Evolutionary conservation across 2,329 filamentous ascomycete genomes (phyloP), one percentile per base, ranked within the genome.

Genomic region (Colletotrichum somersetense): DNA sequence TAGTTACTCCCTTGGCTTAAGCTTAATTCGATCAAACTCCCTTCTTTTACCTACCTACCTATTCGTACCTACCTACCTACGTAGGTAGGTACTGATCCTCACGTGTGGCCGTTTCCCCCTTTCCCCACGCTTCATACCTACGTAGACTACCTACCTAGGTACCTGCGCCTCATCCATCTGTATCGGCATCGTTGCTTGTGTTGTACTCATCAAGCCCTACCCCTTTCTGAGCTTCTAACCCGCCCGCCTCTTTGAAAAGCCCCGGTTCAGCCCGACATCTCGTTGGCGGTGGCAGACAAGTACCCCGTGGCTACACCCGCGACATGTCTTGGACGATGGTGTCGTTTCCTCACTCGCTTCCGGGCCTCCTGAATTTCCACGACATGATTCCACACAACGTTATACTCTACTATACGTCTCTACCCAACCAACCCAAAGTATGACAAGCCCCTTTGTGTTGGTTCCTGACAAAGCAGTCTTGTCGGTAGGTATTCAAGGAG

Each of bases 41-140:
- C 40, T 5, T 16, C 4, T 4, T 42, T n/a, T n/a, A n/a, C n/a
- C 5, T 42, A 1, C 14, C 4, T 1, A 16, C 5, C 1, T 6
- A 10, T 35, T 35, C 10, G 5, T 35, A 40, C 11, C 38, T 40
- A 11, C 38, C 11, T 30, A 30, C 26, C 3, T 3, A n/a, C 26
- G 26, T 30, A 30, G 26, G 3, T 30, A 30, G 26, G 3, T 30
- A 30, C 26, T 30, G 35, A 38, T 38, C 11, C 38, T 40, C 38
- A 35, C 35, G 35, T 35, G 35, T 35, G 35, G 10, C 35, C 18
- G 26, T 1, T 18, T 26, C 16, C 18, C 30, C 30, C 5, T 55
- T n/a, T 20, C 12, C 38, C 23, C 8, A 26, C 48, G 23, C 48
- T 52, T 52, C 11, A 10, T 14, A 52, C 48, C 48, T 52, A 16